Evolutionary conservation across 1,284 basidiomycete species (phyloP), one percentile per base, ranked within the genome.

Genomic region (Pseudozyma sp.): DNA sequence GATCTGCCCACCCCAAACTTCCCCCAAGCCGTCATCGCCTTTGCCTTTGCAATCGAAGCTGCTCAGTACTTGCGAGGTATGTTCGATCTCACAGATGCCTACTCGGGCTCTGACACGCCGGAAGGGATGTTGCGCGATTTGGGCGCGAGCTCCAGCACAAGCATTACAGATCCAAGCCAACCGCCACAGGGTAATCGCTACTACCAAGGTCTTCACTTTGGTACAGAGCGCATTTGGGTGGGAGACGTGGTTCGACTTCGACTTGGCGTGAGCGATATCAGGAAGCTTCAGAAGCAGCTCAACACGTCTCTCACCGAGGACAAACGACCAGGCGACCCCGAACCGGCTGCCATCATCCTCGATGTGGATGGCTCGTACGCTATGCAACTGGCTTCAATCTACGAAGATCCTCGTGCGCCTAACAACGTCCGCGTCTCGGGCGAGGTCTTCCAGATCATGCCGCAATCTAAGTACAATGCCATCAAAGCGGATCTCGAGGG

Each of bases 221-320:
- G 80, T 9, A 52, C 62, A 6, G 80, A 82, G 55, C 57, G 79
- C 0, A 67, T 82, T 21, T 82, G 80, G 80, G 77, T 75, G 1
- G 80, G 79, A 36, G 80, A 82, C 18, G 59, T 79, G 48, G 78
- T 82, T 14, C 62, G 80, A 13, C 67, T 82, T 9, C 47, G 54
- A 21, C 59, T 82, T 9, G 43, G 52, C 5, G 47, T 10, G 7
- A 54, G 14, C 31, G 75, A 82, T n/a, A 44, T 80, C 31, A 60
- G 65, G 35, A 66, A 55, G 58, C 67, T 77, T 31, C 57, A 69
- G 25, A 55, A 56, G 18, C 61, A 73, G 43, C 60, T 80, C 54
- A 75, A 79, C 44, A 35, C 59, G 8, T 51, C 50, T 16, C 42
- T 80, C 21, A 57, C 51, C 25, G 56, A 40, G 7, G 69, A 69